Conservation (phyloP, 768 basidiomycete species). For the Terana coerulea region DNA sequence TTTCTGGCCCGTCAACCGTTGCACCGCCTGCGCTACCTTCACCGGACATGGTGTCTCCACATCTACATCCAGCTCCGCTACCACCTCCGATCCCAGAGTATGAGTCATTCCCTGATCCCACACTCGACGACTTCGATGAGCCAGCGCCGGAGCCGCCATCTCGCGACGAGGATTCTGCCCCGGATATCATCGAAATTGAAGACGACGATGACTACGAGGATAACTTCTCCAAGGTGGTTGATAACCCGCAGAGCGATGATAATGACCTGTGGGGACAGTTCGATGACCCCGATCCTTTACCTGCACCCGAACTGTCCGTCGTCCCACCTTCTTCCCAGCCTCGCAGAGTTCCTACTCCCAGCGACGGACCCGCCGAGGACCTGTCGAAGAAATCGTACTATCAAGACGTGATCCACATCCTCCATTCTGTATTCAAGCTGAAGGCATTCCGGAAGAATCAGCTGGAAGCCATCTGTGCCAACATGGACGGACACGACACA, state of each 20-base stretch:
- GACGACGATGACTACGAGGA: not conserved
- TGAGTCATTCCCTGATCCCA: not conserved
- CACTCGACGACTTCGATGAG: not conserved
- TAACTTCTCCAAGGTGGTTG: not conserved
- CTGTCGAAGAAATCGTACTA: constrained; percentile 19
- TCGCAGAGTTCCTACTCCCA: not conserved
- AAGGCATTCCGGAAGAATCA: constrained; percentile 77
- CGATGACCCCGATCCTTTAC: not conserved
- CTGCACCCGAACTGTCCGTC: not conserved
- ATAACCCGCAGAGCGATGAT: not conserved
- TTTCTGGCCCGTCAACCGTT: not conserved
- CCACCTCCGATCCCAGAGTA: not conserved
- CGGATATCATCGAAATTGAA: no score
- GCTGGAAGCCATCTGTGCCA: constrained; percentile 78
- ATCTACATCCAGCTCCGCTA: not conserved
- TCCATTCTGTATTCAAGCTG: constrained; percentile 61
- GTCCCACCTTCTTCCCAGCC: not conserved
- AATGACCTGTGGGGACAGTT: constrained; percentile 7
- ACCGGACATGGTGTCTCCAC: not conserved
- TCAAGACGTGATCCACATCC: constrained; percentile 38
- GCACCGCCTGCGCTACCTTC: not conserved
- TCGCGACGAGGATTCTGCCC: not conserved
- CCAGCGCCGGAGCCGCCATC: not conserved
- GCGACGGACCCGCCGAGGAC: not conserved
- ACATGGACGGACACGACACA: constrained; percentile 77